Percentiles rank a stretch among this genome's conserved stretches.
Conservation (phyloP, 306 rosid species). For the Rosa lucieae region DNA sequence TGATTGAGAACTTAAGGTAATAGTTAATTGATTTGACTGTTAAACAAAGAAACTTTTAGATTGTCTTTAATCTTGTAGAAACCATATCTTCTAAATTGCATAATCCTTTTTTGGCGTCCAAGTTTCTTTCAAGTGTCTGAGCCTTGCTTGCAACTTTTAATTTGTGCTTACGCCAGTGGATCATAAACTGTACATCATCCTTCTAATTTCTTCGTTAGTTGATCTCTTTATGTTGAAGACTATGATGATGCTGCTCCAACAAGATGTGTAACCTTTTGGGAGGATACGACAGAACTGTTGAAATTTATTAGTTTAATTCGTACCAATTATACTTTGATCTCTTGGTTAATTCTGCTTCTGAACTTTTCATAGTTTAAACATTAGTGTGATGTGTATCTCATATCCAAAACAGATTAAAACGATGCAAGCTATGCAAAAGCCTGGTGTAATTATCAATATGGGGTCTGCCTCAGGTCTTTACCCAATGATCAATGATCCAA, state of each 20-base stretch:
- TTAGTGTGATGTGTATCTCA: constrained; percentile 12
- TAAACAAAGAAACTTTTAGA: neutral
- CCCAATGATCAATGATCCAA: constrained; percentile 60
- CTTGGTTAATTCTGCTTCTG: neutral
- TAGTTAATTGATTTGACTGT: neutral
- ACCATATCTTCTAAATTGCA: neutral
- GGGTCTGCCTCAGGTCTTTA: constrained; percentile 95
- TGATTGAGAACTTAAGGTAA: neutral
- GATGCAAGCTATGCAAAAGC: constrained; percentile 65
- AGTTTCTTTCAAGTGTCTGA: neutral
- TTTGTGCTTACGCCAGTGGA: neutral
- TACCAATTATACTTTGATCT: neutral
- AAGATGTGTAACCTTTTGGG: neutral
- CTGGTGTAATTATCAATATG: constrained; percentile 85
- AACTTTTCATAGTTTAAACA: constrained; percentile 1
- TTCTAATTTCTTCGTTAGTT: neutral
- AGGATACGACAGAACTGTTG: neutral
- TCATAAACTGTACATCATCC: neutral
- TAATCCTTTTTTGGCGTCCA: neutral
- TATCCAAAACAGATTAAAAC: constrained; percentile 59
- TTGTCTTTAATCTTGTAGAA: neutral
- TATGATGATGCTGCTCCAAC: neutral
- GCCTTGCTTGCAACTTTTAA: neutral
- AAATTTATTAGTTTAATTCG: neutral
- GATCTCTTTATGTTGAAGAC: neutral